Base-by-base conservation (phyloP, 495 filamentous ascomycete species). In the Bacidia rubella region DNA sequence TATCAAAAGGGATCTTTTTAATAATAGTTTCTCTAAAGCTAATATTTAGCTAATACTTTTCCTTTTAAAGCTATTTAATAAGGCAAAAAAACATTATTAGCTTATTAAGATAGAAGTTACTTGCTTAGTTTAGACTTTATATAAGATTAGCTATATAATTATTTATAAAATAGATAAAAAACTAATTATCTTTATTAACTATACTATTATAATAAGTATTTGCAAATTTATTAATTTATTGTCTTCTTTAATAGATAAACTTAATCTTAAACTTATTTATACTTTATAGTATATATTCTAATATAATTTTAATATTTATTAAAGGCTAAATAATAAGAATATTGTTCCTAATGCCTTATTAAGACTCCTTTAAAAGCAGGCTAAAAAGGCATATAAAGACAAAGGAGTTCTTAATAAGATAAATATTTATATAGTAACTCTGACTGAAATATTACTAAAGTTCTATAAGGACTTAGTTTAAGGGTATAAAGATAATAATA, bases 161-260 rank as follows among this genome's bases (percentile, higher is more conserved):
- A 49, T 27, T 12, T 49, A 49, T 15, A 15, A 49, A 10, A 26
- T 15, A 32, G 20, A 11, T 10, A 49, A 49, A 49, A 25, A 49
- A 15, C 2, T 2, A 12, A 26, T 27, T 49, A 2, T 49, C 27
- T 32, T 27, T 29, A 32, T 26, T 27, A 4, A 29, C 32, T 32
- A 49, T 49, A 26, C 15, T 32, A 17, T 38, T 4, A 49, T 49
- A 32, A 7, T 49, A 2, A 21, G 9, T 49, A 49, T 35, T 35
- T n/a, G 3, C 17, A 65, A 39, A 60, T 66, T 53, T 53, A 60
- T 0, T 15, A 49, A 50, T 45, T 1, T 50, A 25, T 15, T 27
- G 11, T 49, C 2, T 10, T 26, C 24, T 49, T 49, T 11, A 10
- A 11, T 15, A 11, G 24, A 10, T 10, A 26, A 26, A 11, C 24